Evolutionary conservation across 208 protist genomes (phyloP), one percentile per base, ranked within the genome.

Genomic region (Kentomonas sorsogonicus): DNA sequence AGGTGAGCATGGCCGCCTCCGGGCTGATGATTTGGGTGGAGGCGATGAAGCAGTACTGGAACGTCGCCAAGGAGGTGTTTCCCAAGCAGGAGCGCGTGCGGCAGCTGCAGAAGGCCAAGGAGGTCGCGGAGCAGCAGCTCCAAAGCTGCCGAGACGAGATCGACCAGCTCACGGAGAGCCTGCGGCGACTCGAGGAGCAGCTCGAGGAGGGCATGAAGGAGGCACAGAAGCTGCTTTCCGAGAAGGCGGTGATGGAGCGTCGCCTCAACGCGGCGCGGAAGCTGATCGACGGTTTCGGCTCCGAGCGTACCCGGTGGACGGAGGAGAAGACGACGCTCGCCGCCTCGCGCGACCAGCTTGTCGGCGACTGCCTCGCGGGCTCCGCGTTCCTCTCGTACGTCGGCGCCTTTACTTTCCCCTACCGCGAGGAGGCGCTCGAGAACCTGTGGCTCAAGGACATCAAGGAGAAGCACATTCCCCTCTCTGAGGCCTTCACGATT

Each of bases 321-420:
- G 78, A 96, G 40, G 92, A 99, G 70, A 94, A 96, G 72, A 68
- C 82, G 58, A 72, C 87, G 18, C 83, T 99, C 10, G 68, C 79
- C 20, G 81, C 89, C 56, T 79, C 76, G 41, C 74, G 90, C 26
- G 77, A 86, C 51, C 76, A 84, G 7, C 79, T 99, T 23, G 77
- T 99, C 34, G 98, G 98, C 34, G 98, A 99, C 75, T 99, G 97
- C 67, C 82, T 99, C n/a, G 74, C 98, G 9, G 89, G 91, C 1
- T 83, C 97, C 1, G 89, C 94, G 5, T 99, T 99, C 66, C 68
- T 99, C 16, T 98, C 91, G 9, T 99, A 99, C 81, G 72, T 97
- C 25, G 98, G 97, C 25, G 93, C 96, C 22, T 99, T 99, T 69
- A 98, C 93, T 9, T 97, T 96, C 52, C 92, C 97, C 16, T 99